These are phyloP conservation scores for Nicotiana otophora DNA, from an alignment of 257 asterid species.

Conservation along the genomic window DNA sequence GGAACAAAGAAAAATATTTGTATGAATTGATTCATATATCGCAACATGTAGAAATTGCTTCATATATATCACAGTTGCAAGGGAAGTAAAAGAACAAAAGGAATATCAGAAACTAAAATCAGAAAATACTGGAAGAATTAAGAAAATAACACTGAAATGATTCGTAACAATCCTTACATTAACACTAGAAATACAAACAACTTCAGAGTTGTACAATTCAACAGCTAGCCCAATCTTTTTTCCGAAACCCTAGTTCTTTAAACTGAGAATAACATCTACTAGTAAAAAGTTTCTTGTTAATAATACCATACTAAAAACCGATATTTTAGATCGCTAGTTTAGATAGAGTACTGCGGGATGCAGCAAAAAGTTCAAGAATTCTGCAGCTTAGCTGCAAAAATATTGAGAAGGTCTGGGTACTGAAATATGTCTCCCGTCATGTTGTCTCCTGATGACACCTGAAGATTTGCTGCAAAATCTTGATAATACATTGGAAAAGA, in stretches of 20 bases:
- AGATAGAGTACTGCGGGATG: background rate
- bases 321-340: background rate
- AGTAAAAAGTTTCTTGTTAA: background rate
- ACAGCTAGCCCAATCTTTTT: too few species aligned
- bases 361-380: conserved; percentile 20
- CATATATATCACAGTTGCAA: background rate
- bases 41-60: background rate
- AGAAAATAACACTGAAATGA: background rate
- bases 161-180: background rate
- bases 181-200: background rate
- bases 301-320: background rate
- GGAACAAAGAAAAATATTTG: background rate
- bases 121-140: background rate
- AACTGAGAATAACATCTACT: background rate
- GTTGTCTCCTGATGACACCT: conserved; percentile 16
- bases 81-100: too few species aligned
- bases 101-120: too few species aligned
- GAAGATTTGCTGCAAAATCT: conserved; percentile 8
- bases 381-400: conserved; percentile 26
- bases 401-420: conserved; percentile 20
- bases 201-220: background rate
- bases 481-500: conserved; percentile 11
- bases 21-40: background rate
- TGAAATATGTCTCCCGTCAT: conserved; percentile 17
- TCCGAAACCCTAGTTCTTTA: background rate